Evolutionary conservation across 2,329 filamentous ascomycete genomes (phyloP).

Genomic region (Alternaria atra): DNA sequence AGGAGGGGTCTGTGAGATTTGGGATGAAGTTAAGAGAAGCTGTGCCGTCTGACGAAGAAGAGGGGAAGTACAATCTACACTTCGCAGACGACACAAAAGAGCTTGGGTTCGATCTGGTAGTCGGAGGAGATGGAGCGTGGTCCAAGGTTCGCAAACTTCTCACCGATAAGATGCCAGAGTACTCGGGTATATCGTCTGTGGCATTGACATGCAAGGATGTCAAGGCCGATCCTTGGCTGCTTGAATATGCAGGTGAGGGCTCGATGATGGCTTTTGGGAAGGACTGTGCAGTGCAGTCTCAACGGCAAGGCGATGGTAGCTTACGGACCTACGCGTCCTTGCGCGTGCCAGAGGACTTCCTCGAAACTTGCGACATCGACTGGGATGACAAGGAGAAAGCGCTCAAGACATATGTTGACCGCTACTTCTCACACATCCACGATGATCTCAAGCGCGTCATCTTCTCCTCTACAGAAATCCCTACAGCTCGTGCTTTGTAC

Average conservation of each 20-base stretch:
- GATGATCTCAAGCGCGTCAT: slow-evolving; percentile 34
- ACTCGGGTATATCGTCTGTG: slow-evolving; percentile 57
- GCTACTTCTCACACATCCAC: slow-evolving; percentile 48
- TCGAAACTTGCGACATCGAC: slow-evolving; percentile 58
- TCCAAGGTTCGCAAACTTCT: slow-evolving; percentile 48
- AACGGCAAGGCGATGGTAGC: slow-evolving; percentile 62
- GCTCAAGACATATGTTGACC: slow-evolving; percentile 33
- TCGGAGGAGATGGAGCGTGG: slow-evolving; percentile 61
- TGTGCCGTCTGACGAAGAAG: slow-evolving; percentile 12
- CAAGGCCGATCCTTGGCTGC: slow-evolving; percentile 54
- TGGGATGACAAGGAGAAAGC: slow-evolving; percentile 50
- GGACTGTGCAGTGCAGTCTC: slow-evolving; percentile 52
- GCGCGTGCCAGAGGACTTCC: slow-evolving; percentile 51
- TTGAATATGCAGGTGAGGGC: slow-evolving; percentile 56
- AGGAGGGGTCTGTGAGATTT: slow-evolving; percentile 49
- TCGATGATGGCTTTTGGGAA: slow-evolving; percentile 45
- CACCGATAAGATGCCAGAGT: slow-evolving; percentile 53
- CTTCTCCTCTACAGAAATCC: slow-evolving; percentile 25
- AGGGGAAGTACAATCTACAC: slow-evolving; percentile 31
- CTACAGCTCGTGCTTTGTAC: slow-evolving; percentile 54
- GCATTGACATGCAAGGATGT: slow-evolving; percentile 57
- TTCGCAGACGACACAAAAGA: slow-evolving; percentile 46
- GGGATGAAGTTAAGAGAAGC: slow-evolving; percentile 51
- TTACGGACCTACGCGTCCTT: slow-evolving; percentile 54
- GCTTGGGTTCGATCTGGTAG: slow-evolving; percentile 55